Conservation (phyloP, 495 filamentous ascomycete genomes). For the Elasticomyces elasticus region DNA sequence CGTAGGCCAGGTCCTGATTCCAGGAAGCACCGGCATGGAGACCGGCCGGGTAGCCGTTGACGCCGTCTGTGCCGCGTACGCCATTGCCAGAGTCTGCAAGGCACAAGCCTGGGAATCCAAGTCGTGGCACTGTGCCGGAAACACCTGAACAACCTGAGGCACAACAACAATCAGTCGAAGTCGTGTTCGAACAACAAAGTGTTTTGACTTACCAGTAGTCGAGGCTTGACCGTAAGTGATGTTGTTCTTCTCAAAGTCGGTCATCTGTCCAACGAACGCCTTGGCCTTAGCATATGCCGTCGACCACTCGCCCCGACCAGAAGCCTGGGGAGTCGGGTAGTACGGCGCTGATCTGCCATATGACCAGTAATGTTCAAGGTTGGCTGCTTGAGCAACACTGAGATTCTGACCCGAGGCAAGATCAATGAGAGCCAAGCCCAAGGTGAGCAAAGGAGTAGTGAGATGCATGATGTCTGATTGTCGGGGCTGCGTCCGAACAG, state of each 20-base stretch:
- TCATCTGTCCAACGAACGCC: slow-evolving; percentile 17
- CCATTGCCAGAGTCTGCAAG: slow-evolving; percentile 56
- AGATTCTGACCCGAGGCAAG: neutral
- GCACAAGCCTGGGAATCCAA: slow-evolving; percentile 53
- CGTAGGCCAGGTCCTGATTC: slow-evolving; percentile 20
- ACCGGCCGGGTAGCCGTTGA: slow-evolving; percentile 47
- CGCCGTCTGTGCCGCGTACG: slow-evolving; percentile 49
- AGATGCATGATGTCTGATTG: neutral
- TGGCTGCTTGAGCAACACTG: neutral
- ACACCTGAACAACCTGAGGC: slow-evolving; percentile 48
- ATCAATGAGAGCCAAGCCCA: neutral
- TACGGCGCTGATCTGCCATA: slow-evolving; percentile 17
- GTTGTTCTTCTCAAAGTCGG: slow-evolving; percentile 19
- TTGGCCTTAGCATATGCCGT: slow-evolving; percentile 11
- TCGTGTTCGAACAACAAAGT: neutral
- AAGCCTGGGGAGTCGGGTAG: slow-evolving; percentile 15
- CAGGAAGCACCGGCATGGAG: slow-evolving; percentile 44
- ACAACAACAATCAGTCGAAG: slow-evolving; percentile 15
- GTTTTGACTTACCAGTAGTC: too few species aligned
- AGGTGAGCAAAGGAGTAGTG: neutral
- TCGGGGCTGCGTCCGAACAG: neutral
- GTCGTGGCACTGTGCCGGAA: slow-evolving; percentile 41
- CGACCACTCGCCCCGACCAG: slow-evolving; percentile 10
- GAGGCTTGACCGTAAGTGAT: slow-evolving; percentile 22
- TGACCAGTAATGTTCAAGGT: slow-evolving; percentile 16